Percentiles rank a stretch among this genome's conserved stretches.
These are phyloP conservation scores for Psilocybe azurescens DNA, from an alignment of 768 basidiomycete genomes.

Conservation along the genomic window DNA sequence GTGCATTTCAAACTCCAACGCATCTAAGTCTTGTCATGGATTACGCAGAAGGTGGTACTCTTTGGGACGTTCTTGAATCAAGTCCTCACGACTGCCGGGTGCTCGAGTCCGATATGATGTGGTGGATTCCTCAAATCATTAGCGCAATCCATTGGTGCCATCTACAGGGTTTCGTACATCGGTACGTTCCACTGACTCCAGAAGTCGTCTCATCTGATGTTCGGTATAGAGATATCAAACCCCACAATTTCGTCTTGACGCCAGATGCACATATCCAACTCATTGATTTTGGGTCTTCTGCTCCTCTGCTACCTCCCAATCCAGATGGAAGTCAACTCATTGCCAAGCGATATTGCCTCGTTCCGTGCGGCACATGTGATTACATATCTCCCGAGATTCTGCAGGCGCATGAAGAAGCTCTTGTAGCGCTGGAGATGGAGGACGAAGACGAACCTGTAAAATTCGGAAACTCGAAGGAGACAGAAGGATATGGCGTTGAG, in stretches of 20 bases:
- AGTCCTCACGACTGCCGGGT: conserved; percentile 67
- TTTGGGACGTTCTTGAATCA: conserved; percentile 81
- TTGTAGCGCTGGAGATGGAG: conserved; percentile 79
- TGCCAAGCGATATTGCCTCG: conserved; percentile 68
- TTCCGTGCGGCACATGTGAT: conserved; percentile 92
- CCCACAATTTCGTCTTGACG: conserved; percentile 91
- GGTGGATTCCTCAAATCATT: conserved; percentile 87
- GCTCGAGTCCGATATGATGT: conserved; percentile 68
- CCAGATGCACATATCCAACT: conserved; percentile 71
- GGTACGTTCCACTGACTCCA: conserved; percentile 52
- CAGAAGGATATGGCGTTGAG: conserved; percentile 73
- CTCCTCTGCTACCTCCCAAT: conserved; percentile 64
- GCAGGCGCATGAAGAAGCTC: conserved; percentile 79
- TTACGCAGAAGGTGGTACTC: no score
- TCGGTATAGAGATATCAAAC: conserved; percentile 83
- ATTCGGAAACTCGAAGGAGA: conserved; percentile 21
- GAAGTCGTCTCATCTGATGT: background rate
- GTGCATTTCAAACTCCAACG: no score
- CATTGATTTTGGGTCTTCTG: conserved; percentile 95
- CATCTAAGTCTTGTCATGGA: no score
- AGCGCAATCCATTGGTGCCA: conserved; percentile 93
- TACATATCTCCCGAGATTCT: conserved; percentile 96
- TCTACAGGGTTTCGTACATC: conserved; percentile 84
- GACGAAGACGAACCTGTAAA: conserved; percentile 42
- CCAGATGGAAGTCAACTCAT: conserved; percentile 63